These are phyloP conservation scores for Davidsoniella virescens DNA, from an alignment of 2,329 filamentous ascomycete genomes.

Conservation along the genomic window DNA sequence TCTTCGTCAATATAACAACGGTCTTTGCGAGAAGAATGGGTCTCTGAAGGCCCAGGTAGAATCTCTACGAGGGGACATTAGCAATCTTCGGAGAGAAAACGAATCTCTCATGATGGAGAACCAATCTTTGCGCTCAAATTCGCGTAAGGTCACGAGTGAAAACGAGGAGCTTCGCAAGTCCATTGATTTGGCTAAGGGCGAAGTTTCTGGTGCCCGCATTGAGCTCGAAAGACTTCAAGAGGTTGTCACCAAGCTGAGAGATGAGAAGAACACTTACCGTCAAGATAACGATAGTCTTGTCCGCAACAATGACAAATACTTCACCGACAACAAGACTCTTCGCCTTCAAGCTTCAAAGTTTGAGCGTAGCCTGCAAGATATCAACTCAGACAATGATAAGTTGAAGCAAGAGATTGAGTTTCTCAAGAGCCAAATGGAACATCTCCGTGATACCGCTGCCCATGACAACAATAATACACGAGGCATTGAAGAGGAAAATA, in stretches of 20 bases:
- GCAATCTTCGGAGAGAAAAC: conserved; percentile 26
- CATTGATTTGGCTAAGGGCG: conserved; percentile 24
- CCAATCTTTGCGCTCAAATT: conserved; percentile 27
- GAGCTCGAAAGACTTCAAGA: conserved; percentile 26
- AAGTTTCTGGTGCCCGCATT: conserved; percentile 26
- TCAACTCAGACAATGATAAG: conserved; percentile 31
- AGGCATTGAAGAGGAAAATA: conserved; percentile 29
- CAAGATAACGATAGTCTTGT: conserved; percentile 37
- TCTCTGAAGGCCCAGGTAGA: conserved; percentile 25
- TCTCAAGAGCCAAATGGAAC: conserved; percentile 29
- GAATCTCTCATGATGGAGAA: conserved; percentile 29
- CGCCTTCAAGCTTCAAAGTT: conserved; percentile 32
- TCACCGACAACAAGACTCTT: conserved; percentile 34
- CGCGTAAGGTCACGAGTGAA: conserved; percentile 26
- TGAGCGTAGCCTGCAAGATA: conserved; percentile 28
- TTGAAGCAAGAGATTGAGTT: conserved; percentile 32
- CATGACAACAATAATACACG: conserved; percentile 13
- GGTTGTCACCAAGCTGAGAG: conserved; percentile 23
- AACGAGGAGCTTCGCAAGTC: conserved; percentile 29
- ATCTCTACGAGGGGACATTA: conserved; percentile 27
- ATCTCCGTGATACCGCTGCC: conserved; percentile 22
- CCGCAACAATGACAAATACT: conserved; percentile 38
- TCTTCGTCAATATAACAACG: conserved; percentile 26
- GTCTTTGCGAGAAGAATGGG: conserved; percentile 22
- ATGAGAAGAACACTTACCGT: conserved; percentile 29